A percentile compares a stretch with the other conserved stretches of the same genome.
These are phyloP conservation scores for Penicillium angulare DNA, from an alignment of 495 filamentous ascomycete species.

Conservation along the genomic window DNA sequence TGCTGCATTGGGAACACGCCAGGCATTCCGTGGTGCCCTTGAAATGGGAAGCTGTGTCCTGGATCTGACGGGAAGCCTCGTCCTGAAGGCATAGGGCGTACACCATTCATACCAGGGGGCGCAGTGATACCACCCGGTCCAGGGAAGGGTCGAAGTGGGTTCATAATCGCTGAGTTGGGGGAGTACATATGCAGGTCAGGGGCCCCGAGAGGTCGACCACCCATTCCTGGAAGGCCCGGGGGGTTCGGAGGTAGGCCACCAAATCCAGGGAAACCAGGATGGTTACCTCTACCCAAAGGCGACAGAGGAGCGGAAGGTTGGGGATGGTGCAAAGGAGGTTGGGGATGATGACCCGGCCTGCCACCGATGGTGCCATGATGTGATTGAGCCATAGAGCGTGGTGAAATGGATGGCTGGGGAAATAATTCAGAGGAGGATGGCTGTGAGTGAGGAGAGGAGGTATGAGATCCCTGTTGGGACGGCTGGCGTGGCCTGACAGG, in stretches of 20 bases:
- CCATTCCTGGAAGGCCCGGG: slow-evolving; percentile 55
- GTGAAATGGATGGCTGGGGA: slow-evolving; percentile 39
- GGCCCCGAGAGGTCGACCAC: slow-evolving; percentile 27
- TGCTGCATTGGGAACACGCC: slow-evolving; percentile 33
- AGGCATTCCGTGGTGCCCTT: slow-evolving; percentile 33
- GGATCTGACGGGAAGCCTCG: slow-evolving; percentile 63
- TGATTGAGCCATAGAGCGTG: slow-evolving; percentile 37
- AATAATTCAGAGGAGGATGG: slow-evolving; percentile 37
- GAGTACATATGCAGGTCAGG: slow-evolving; percentile 58
- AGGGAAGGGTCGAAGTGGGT: slow-evolving; percentile 52
- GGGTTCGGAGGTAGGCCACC: slow-evolving; percentile 53
- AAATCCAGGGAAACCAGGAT: slow-evolving; percentile 47
- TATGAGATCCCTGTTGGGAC: slow-evolving; percentile 78
- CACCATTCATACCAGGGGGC: slow-evolving; percentile 57
- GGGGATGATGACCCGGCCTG: slow-evolving; percentile 32
- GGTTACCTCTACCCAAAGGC: slow-evolving; percentile 51
- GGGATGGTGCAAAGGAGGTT: slow-evolving; percentile 46
- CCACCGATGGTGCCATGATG: slow-evolving; percentile 32
- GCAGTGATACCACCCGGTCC: slow-evolving; percentile 58
- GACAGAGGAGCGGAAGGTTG: slow-evolving; percentile 54
- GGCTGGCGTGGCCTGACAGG: slow-evolving; percentile 71
- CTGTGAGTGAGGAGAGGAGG: slow-evolving; percentile 59
- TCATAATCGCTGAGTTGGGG: slow-evolving; percentile 43
- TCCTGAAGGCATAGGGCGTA: slow-evolving; percentile 57
- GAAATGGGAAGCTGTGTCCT: slow-evolving; percentile 35